Conservation (phyloP, 2,329 filamentous ascomycete species). For the Cladosporium sp. region DNA sequence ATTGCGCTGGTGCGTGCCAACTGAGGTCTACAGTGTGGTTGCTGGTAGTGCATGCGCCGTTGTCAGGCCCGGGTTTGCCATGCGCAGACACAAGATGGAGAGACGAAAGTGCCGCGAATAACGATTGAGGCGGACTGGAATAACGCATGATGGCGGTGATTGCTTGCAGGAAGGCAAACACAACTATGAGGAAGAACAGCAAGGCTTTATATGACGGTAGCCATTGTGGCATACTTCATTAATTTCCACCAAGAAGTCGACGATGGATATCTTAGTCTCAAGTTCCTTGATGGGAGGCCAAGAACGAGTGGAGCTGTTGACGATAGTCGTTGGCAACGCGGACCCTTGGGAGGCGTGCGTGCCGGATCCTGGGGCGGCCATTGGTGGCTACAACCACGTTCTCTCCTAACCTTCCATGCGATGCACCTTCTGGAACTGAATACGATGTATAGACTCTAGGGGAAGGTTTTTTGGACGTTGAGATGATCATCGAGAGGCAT, state of each 20-base stretch:
- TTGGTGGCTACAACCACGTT: slow-evolving; percentile 1
- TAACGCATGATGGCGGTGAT: slow-evolving; percentile 34
- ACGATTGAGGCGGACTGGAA: slow-evolving; percentile 23
- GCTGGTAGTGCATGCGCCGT: slow-evolving; percentile 14
- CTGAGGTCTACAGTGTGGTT: slow-evolving; percentile 41
- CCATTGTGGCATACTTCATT: slow-evolving; percentile 3
- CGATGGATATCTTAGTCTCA: not conserved
- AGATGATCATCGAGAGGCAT: not conserved
- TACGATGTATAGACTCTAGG: not conserved
- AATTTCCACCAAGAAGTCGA: not conserved
- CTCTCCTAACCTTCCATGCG: not conserved
- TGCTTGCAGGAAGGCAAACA: slow-evolving; percentile 30
- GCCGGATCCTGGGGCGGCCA: not conserved
- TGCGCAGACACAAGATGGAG: slow-evolving; percentile 1
- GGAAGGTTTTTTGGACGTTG: not conserved
- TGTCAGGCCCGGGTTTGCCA: slow-evolving; percentile 4
- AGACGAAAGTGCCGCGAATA: slow-evolving; percentile 24
- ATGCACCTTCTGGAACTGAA: not conserved
- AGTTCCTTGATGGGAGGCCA: not conserved
- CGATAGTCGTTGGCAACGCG: not conserved
- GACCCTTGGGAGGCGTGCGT: not conserved
- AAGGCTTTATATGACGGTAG: slow-evolving; percentile 28
- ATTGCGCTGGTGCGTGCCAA: slow-evolving; percentile 61
- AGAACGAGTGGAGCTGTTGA: slow-evolving; percentile 1
- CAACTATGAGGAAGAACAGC: slow-evolving; percentile 26